These are phyloP conservation scores for Amanita rubescens DNA, from an alignment of 768 basidiomycete species.

Conservation along the genomic window DNA sequence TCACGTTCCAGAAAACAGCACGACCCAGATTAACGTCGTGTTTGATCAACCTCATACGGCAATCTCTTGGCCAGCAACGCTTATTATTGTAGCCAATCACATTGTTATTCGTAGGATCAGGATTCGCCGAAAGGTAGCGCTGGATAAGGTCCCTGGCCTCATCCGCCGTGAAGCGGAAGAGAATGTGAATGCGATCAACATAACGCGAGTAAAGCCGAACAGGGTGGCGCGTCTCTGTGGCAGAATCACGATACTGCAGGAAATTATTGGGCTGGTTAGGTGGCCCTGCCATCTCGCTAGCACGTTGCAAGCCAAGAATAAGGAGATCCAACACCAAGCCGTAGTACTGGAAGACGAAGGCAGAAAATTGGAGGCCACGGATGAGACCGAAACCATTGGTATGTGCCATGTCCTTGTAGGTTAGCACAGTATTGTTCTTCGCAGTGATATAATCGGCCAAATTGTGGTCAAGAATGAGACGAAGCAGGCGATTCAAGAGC, in stretches of 20 bases:
- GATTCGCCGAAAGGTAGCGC: constrained; percentile 93
- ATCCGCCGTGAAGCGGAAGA: constrained; percentile 97
- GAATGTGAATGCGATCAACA: constrained; percentile 88
- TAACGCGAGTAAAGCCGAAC: constrained; percentile 97
- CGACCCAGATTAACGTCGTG: constrained; percentile 98
- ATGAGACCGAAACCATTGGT: constrained; percentile 97
- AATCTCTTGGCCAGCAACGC: constrained; percentile 98
- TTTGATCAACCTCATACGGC: constrained; percentile 98
- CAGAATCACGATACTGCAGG: constrained; percentile 91
- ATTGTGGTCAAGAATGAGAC: constrained; percentile 97
- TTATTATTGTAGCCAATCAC: constrained; percentile 99
- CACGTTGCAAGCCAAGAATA: constrained; percentile 94
- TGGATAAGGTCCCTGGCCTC: constrained; percentile 97
- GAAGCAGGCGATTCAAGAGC: constrained; percentile 87
- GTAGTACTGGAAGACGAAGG: constrained; percentile 99
- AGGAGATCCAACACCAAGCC: constrained; percentile 93
- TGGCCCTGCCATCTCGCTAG: constrained; percentile 98
- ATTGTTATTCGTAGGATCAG: constrained; percentile 98
- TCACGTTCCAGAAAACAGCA: constrained; percentile 99
- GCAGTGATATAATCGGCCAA: constrained; percentile 98
- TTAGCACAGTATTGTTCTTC: constrained; percentile 81
- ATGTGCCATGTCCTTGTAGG: constrained; percentile 77
- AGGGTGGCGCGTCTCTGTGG: constrained; percentile 95
- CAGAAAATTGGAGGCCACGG: constrained; percentile 95
- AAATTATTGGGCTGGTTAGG: constrained; percentile 98